Evolutionary conservation across 495 filamentous ascomycete genomes (phyloP).

Genomic region (Cercophora scortea): DNA sequence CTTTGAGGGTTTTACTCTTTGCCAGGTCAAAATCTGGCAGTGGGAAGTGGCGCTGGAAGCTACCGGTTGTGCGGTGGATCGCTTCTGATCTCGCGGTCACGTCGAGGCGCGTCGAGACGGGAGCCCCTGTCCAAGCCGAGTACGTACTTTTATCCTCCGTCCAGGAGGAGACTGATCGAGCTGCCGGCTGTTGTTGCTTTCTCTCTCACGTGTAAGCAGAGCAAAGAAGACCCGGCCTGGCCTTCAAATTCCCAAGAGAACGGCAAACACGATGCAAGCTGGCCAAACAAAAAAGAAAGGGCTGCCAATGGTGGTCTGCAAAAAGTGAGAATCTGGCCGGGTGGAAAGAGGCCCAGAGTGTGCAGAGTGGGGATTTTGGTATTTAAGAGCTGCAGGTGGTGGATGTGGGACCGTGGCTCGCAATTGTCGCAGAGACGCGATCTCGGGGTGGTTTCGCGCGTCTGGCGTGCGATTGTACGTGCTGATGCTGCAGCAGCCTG

Average conservation of each 20-base stretch:
- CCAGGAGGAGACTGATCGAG: too few relatives aligned
- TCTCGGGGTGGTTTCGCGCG: constrained; percentile 18
- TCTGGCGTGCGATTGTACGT: constrained; percentile 10
- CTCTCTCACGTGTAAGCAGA: too few relatives aligned
- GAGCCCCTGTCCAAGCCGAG: too few relatives aligned
- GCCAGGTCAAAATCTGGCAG: background rate
- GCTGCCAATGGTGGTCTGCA: background rate
- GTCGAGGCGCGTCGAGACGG: too few relatives aligned
- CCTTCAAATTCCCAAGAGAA: background rate
- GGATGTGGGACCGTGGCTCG: constrained; percentile 15
- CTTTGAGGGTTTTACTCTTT: background rate
- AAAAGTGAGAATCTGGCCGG: constrained; percentile 14
- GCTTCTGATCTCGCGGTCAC: too few relatives aligned
- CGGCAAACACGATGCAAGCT: background rate
- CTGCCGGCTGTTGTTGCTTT: too few relatives aligned
- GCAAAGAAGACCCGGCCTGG: too few relatives aligned
- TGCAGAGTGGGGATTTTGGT: constrained; percentile 22
- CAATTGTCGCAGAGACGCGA: constrained; percentile 21
- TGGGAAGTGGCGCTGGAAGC: background rate
- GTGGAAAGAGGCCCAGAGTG: constrained; percentile 15
- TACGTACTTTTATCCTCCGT: background rate
- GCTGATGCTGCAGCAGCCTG: background rate
- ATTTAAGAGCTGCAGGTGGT: constrained; percentile 24
- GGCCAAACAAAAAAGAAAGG: background rate
- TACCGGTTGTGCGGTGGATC: too few relatives aligned